Evolutionary conservation across 2,329 filamentous ascomycete genomes (phyloP).

Genomic region (Verticillium alfalfae): DNA sequence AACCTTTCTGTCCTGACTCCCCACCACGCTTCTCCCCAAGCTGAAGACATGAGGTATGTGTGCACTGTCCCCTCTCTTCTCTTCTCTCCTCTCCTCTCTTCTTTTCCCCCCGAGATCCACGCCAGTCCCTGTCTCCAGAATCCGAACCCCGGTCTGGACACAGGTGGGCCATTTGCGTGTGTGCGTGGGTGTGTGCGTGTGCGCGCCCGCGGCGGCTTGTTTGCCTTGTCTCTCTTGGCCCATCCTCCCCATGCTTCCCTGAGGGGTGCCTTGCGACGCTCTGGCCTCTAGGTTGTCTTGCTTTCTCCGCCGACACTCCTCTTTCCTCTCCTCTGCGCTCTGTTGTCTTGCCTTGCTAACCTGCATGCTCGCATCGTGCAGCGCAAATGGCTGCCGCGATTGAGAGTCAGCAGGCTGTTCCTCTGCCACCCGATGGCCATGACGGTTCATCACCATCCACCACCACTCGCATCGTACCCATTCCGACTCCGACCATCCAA

Average conservation of each 20-base stretch:
- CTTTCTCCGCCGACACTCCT: not conserved
- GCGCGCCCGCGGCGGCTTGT: not conserved
- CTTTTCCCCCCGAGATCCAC: not conserved
- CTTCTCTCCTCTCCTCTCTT: not conserved
- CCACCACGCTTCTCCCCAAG: not conserved
- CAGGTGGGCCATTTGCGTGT: not conserved
- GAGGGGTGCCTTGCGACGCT: not conserved
- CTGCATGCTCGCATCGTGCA: slow-evolving; percentile 16
- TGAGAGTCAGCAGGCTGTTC: slow-evolving; percentile 42
- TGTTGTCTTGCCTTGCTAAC: slow-evolving; percentile 10
- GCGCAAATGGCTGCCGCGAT: slow-evolving; percentile 48
- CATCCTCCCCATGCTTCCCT: not conserved
- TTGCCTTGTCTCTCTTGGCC: not conserved
- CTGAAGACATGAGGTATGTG: not conserved
- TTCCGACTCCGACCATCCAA: slow-evolving; percentile 47
- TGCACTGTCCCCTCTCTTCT: not conserved
- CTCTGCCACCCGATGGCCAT: slow-evolving; percentile 29
- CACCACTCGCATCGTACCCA: slow-evolving; percentile 42
- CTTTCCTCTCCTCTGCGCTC: not conserved
- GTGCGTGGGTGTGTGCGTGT: not conserved
- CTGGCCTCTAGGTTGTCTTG: not conserved
- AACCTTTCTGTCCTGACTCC: not conserved
- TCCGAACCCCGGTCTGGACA: not conserved
- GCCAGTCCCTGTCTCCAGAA: not conserved
- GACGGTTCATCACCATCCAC: slow-evolving; percentile 44